phyloP scores from a whole-genome alignment of 2,329 filamentous ascomycete genomes.

The Davidsoniella australis region DNA sequence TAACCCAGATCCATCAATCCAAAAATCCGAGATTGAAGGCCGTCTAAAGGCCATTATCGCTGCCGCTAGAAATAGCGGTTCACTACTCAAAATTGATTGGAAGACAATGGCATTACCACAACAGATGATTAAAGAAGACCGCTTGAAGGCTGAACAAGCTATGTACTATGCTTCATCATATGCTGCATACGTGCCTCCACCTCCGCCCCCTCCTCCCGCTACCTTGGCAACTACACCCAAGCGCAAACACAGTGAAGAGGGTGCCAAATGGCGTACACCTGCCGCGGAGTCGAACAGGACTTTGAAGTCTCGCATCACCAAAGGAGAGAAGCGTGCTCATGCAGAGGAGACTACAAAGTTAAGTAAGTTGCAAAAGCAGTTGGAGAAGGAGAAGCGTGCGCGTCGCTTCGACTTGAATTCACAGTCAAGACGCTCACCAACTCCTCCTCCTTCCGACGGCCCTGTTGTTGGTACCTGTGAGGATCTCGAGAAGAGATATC shows the following conservation, averaged over 20 bases:
- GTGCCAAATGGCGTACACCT: conserved; percentile 20
- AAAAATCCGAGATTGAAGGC: conserved; percentile 55
- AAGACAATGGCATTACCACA: conserved; percentile 69
- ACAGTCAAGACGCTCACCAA: conserved; percentile 36
- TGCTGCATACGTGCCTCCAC: conserved; percentile 15
- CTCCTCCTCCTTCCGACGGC: conserved; percentile 38
- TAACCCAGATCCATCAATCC: conserved; percentile 39
- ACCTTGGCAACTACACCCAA: conserved; percentile 31
- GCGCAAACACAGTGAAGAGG: conserved; percentile 47
- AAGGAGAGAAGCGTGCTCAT: conserved; percentile 26
- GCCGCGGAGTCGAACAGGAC: conserved; percentile 8
- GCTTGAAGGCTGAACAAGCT: conserved; percentile 16
- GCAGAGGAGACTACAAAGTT: conserved; percentile 30
- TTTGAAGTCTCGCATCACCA: conserved; percentile 13
- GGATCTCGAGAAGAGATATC: conserved; percentile 79
- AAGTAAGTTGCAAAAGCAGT: conserved; percentile 79
- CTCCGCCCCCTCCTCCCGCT: background rate
- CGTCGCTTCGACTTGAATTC: conserved; percentile 60
- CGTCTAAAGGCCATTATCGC: conserved; percentile 80
- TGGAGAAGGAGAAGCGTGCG: conserved; percentile 78
- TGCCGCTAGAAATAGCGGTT: conserved; percentile 55
- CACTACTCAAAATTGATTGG: conserved; percentile 67
- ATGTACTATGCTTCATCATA: conserved; percentile 19
- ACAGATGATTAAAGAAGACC: conserved; percentile 59
- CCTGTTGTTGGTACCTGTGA: conserved; percentile 78